These are phyloP conservation scores for Mycena haematopus DNA, from an alignment of 768 basidiomycete genomes.

Conservation along the genomic window DNA sequence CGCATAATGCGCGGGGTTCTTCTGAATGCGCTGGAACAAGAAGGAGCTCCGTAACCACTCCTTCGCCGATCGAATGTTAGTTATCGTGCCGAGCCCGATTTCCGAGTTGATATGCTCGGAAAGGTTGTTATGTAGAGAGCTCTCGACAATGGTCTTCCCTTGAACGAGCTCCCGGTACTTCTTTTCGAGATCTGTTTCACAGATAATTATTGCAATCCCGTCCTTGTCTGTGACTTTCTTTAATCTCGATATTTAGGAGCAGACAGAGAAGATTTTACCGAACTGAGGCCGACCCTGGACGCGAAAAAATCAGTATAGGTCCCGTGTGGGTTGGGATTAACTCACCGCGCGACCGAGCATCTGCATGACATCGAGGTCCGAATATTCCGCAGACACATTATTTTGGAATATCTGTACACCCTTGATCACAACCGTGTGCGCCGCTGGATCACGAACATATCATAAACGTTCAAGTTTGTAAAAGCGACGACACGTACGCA, in stretches of 20 bases:
- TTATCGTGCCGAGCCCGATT: slow-evolving; percentile 87
- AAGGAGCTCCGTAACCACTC: slow-evolving; percentile 88
- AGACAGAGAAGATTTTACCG: slow-evolving; percentile 49
- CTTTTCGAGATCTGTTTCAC: slow-evolving; percentile 70
- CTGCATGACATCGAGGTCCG: slow-evolving; percentile 92
- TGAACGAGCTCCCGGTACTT: slow-evolving; percentile 76
- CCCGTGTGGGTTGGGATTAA: background rate
- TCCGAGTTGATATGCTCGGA: slow-evolving; percentile 95
- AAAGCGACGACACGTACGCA: slow-evolving; percentile 61
- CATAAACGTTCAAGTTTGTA: background rate
- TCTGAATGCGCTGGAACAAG: slow-evolving; percentile 82
- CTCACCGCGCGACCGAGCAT: slow-evolving; percentile 95
- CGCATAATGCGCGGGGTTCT: slow-evolving; percentile 82
- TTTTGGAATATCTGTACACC: slow-evolving; percentile 86
- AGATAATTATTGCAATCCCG: slow-evolving; percentile 84
- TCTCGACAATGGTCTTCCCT: slow-evolving; percentile 83
- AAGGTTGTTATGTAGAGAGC: slow-evolving; percentile 81
- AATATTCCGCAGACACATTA: slow-evolving; percentile 76
- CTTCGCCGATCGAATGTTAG: slow-evolving; percentile 69
- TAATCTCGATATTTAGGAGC: background rate
- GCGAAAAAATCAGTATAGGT: background rate
- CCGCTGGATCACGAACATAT: slow-evolving; percentile 58
- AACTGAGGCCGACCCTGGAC: slow-evolving; percentile 88
- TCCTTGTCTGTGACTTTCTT: slow-evolving; percentile 64
- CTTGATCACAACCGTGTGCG: slow-evolving; percentile 92